phyloP scores from a whole-genome alignment of 2,329 filamentous ascomycete genomes.

The Colletotrichum sp. region DNA sequence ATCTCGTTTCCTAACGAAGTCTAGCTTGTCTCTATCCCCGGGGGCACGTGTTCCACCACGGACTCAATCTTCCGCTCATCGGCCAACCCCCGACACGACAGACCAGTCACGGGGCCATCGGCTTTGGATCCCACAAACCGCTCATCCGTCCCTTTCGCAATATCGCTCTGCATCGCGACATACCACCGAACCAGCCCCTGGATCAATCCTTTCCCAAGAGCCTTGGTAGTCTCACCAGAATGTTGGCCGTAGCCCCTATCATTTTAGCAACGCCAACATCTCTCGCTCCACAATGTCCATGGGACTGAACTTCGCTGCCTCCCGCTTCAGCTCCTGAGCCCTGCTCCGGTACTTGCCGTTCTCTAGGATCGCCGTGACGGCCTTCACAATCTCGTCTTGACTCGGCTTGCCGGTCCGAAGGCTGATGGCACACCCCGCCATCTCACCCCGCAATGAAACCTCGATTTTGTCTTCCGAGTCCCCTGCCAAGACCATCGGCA shows the following conservation, averaged over 20 bases:
- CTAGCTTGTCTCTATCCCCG: background rate
- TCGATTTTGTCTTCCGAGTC: conserved; percentile 40
- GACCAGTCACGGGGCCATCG: background rate
- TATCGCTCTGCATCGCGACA: background rate
- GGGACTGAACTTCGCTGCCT: background rate
- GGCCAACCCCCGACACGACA: background rate
- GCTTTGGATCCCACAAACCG: background rate
- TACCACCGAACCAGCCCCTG: background rate
- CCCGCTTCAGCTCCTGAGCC: conserved; percentile 26
- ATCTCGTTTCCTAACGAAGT: background rate
- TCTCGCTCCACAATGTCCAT: background rate
- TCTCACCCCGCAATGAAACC: conserved; percentile 44
- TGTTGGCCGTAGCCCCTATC: background rate
- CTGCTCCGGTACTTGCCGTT: conserved; percentile 32
- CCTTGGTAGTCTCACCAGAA: background rate
- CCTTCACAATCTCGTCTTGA: conserved; percentile 28
- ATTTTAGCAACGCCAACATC: background rate
- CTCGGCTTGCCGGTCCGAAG: conserved; percentile 38
- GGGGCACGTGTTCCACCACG: background rate
- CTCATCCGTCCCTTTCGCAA: background rate
- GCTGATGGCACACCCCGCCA: conserved; percentile 49
- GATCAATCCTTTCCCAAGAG: background rate
- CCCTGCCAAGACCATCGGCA: conserved; percentile 52
- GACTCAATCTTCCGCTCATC: background rate
- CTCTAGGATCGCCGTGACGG: conserved; percentile 33